phyloP scores from a whole-genome alignment of 352 stramenopile species.

The Phytophthora capsici region DNA sequence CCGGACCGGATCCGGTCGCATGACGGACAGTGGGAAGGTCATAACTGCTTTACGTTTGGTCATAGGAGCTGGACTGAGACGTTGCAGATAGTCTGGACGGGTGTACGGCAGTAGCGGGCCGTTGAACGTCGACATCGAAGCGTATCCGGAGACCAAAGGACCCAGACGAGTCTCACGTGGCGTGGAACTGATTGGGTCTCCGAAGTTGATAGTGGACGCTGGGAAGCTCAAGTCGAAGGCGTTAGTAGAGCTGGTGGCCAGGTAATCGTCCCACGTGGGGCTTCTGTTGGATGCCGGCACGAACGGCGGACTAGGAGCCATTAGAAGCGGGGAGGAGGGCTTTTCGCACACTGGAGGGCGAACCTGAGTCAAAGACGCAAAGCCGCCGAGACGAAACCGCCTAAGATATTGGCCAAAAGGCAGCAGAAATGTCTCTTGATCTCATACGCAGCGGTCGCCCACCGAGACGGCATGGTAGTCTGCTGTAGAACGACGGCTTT shows the following conservation, averaged over 20 bases:
- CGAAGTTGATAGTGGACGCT: constrained; percentile 6
- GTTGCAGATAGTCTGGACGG: constrained; percentile 4
- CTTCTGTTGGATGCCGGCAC: constrained; percentile 1
- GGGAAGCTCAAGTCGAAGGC: constrained; percentile 23
- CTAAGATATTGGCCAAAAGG: constrained; percentile 17
- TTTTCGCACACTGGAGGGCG: too few species aligned
- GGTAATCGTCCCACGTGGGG: constrained; percentile 37
- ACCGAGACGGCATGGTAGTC: neutral
- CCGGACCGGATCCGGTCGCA: constrained; percentile 4
- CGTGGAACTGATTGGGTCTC: constrained; percentile 1
- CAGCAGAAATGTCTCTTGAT: too few species aligned
- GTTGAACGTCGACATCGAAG: constrained; percentile 11
- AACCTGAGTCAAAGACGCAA: constrained; percentile 4
- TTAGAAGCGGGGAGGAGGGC: constrained; percentile 1
- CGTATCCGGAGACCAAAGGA: constrained; percentile 2
- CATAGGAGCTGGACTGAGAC: constrained; percentile 10
- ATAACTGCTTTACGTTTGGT: constrained; percentile 19
- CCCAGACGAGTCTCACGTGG: constrained; percentile 14
- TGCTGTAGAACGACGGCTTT: neutral
- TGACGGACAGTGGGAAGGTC: constrained; percentile 9
- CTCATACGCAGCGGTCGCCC: neutral
- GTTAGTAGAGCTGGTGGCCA: constrained; percentile 7
- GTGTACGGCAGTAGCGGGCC: constrained; percentile 16
- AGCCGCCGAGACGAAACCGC: constrained; percentile 23
- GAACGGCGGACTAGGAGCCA: constrained; percentile 18